Percentiles rank a stretch among this genome's conserved stretches.
These are phyloP conservation scores for Acacia melanoxylon DNA, from an alignment of 306 rosid genomes.

Conservation along the genomic window DNA sequence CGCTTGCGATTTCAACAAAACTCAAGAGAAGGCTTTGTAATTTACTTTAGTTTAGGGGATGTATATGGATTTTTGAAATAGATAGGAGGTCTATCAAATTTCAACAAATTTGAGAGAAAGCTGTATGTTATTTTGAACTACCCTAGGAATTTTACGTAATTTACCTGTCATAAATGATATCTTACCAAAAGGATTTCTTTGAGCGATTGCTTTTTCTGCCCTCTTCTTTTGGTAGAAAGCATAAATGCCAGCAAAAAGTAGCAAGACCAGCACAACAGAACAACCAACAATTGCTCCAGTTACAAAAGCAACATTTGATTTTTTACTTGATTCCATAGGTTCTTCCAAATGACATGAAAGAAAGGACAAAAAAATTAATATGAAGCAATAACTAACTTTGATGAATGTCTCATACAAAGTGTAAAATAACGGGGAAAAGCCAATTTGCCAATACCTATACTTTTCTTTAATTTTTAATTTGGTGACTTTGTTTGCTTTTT, in stretches of 20 bases:
- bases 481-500: no score
- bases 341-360: not conserved
- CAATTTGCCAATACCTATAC: no score
- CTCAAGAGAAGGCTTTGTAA: not conserved
- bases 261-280: slow-evolving; percentile 38
- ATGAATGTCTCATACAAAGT: not conserved
- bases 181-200: slow-evolving; percentile 40
- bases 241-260: slow-evolving; percentile 50
- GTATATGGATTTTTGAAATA: not conserved
- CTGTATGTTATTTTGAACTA: not conserved
- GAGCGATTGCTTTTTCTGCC: slow-evolving; percentile 41
- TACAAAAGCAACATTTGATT: slow-evolving; percentile 24
- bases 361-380: not conserved
- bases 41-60: not conserved
- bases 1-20: not conserved
- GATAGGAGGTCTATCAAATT: not conserved
- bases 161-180: not conserved
- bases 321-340: slow-evolving; percentile 21
- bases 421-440: not conserved
- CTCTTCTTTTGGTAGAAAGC: slow-evolving; percentile 50
- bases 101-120: not conserved
- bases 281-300: slow-evolving; percentile 58
- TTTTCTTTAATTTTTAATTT: no score
- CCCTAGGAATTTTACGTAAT: not conserved
- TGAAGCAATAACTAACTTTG: not conserved